These are phyloP conservation scores for Pseudogymnoascus sp. DNA, from an alignment of 2,329 filamentous ascomycete species.

Conservation along the genomic window DNA sequence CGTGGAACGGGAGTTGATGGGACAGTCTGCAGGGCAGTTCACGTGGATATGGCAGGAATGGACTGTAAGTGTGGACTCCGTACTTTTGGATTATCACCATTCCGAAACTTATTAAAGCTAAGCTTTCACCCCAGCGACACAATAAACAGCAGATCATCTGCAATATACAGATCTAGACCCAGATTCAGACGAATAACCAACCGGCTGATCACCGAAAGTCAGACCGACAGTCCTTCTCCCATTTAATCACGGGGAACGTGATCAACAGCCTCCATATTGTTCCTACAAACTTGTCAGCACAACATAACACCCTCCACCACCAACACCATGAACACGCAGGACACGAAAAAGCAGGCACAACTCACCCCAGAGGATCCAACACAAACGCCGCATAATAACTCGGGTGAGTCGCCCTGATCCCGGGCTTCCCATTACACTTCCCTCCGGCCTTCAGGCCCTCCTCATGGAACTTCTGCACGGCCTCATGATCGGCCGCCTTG, in stretches of 20 bases:
- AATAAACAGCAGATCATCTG: not conserved
- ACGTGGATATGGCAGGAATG: not conserved
- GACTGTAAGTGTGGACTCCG: not conserved
- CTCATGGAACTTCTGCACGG: not conserved
- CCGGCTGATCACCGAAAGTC: not conserved
- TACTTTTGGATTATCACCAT: not conserved
- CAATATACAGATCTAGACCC: not conserved
- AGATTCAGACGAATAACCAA: not conserved
- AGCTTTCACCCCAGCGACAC: not conserved
- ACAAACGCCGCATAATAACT: constrained; percentile 2
- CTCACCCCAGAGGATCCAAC: not conserved
- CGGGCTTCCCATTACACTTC: not conserved
- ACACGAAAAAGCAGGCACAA: not conserved
- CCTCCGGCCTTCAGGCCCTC: not conserved
- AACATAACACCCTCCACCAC: not conserved
- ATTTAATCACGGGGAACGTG: not conserved
- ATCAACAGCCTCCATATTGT: not conserved
- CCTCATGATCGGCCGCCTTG: not conserved
- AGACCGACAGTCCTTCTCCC: not conserved
- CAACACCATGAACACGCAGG: not conserved
- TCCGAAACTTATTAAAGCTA: not conserved
- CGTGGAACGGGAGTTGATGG: not conserved
- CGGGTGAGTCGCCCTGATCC: not conserved
- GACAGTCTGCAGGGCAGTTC: not conserved
- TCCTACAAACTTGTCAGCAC: not conserved